Evolutionary conservation across 2,329 filamentous ascomycete species (phyloP).

Genomic region (Fusarium sp.): DNA sequence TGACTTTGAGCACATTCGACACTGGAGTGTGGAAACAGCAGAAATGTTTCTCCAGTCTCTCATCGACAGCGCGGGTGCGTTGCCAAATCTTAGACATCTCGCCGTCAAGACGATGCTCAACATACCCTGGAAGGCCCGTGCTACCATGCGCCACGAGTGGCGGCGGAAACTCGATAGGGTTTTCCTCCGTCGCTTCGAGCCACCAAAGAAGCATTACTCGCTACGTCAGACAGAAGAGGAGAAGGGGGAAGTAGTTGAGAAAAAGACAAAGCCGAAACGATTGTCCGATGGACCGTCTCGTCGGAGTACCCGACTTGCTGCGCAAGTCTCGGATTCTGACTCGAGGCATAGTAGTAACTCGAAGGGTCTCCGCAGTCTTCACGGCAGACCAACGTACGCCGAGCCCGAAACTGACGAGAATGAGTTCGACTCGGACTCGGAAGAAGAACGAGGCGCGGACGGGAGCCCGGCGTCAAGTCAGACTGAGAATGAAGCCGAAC

Average conservation of each 20-base stretch:
- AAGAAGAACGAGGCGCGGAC: conserved; percentile 27
- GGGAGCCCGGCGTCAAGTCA: conserved; percentile 1
- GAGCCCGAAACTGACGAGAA: conserved; percentile 62
- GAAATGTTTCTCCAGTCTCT: conserved; percentile 84
- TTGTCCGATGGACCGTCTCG: conserved; percentile 47
- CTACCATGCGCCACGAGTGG: conserved; percentile 84
- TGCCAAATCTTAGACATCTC: conserved; percentile 77
- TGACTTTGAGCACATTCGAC: conserved; percentile 81
- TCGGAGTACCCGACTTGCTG: conserved; percentile 54
- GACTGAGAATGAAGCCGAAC: conserved; percentile 17
- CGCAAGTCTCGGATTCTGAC: conserved; percentile 43
- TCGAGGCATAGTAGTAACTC: conserved; percentile 35
- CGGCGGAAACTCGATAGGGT: conserved; percentile 75
- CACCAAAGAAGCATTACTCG: conserved; percentile 52
- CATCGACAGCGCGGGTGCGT: conserved; percentile 73
- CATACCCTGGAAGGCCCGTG: conserved; percentile 84
- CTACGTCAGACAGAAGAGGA: conserved; percentile 32
- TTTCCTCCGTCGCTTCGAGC: conserved; percentile 66
- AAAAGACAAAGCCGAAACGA: conserved; percentile 32
- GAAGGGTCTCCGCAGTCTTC: conserved; percentile 31
- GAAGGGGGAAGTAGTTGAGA: conserved; percentile 9
- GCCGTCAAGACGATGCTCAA: conserved; percentile 83
- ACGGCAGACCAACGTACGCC: conserved; percentile 52
- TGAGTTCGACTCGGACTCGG: conserved; percentile 50
- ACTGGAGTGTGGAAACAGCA: conserved; percentile 77